phyloP scores from a whole-genome alignment of 2,329 filamentous ascomycete genomes.

The Penicillium sp. region DNA sequence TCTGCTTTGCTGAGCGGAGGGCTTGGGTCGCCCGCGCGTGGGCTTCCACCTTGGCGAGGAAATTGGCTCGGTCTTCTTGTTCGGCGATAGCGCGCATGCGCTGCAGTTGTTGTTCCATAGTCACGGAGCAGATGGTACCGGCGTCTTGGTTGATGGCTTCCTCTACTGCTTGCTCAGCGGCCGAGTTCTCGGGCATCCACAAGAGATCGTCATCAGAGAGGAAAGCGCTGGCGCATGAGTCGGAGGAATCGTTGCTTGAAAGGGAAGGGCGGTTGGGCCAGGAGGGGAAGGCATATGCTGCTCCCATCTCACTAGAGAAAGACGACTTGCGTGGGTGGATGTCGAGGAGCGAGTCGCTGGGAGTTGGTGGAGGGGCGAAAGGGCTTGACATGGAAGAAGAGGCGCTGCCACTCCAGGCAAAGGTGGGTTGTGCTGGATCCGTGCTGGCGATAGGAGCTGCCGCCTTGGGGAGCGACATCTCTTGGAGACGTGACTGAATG shows the following conservation, averaged over 20 bases:
- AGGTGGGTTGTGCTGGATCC: constrained; percentile 18
- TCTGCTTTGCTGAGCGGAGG: constrained; percentile 29
- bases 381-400: constrained; percentile 28
- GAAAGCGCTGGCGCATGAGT: constrained; percentile 31
- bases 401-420: constrained; percentile 20
- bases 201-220: constrained; percentile 39
- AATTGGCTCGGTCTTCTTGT: constrained; percentile 32
- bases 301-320: constrained; percentile 35
- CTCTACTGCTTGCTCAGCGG: constrained; percentile 22
- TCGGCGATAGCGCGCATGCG: constrained; percentile 30
- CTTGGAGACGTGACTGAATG: constrained; percentile 18
- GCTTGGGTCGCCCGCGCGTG: constrained; percentile 36
- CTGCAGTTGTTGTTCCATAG: constrained; percentile 35
- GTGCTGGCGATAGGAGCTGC: constrained; percentile 18
- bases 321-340: constrained; percentile 37
- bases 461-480: constrained; percentile 19
- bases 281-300: constrained; percentile 38
- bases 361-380: constrained; percentile 34
- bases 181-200: constrained; percentile 25
- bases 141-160: constrained; percentile 22
- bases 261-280: constrained; percentile 38
- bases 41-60: constrained; percentile 36
- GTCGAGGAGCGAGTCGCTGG: constrained; percentile 33
- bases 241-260: constrained; percentile 25
- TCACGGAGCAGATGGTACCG: constrained; percentile 23